These are phyloP conservation scores for Ogataea methanolica DNA, from an alignment of 805 yeast genomes.

Conservation along the genomic window DNA sequence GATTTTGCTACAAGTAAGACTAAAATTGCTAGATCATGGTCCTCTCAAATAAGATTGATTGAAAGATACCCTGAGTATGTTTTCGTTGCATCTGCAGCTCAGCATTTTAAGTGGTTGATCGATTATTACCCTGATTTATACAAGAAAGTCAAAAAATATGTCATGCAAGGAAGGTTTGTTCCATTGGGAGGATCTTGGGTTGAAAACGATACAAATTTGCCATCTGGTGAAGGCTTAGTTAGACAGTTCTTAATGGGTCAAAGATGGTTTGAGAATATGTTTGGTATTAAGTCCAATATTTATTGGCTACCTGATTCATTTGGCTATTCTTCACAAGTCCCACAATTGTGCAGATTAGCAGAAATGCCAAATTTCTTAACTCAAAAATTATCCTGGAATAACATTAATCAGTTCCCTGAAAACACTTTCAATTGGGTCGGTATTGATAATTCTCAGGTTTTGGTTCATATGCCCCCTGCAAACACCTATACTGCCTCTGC, in stretches of 20 bases:
- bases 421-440: slow-evolving; percentile 95
- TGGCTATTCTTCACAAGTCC: slow-evolving; percentile 93
- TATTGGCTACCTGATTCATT: slow-evolving; percentile 98
- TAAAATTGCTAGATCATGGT: slow-evolving; percentile 92
- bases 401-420: slow-evolving; percentile 85
- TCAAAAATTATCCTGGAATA: slow-evolving; percentile 95
- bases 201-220: slow-evolving; percentile 93
- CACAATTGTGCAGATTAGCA: slow-evolving; percentile 85
- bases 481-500: slow-evolving; percentile 94
- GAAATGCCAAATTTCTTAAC: slow-evolving; percentile 84
- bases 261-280: slow-evolving; percentile 72
- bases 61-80: slow-evolving; percentile 89
- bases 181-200: slow-evolving; percentile 99
- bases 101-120: slow-evolving; percentile 89
- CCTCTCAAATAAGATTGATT: slow-evolving; percentile 80
- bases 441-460: slow-evolving; percentile 86
- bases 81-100: slow-evolving; percentile 94
- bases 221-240: slow-evolving; percentile 86
- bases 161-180: slow-evolving; percentile 67
- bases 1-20: slow-evolving; percentile 97
- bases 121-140: slow-evolving; percentile 83
- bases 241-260: slow-evolving; percentile 92
- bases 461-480: slow-evolving; percentile 97
- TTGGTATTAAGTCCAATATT: slow-evolving; percentile 68
- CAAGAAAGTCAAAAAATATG: slow-evolving; percentile 57